A percentile compares a stretch with the other conserved stretches of the same genome.
phyloP scores from a whole-genome alignment of 345 rosid species.

The Camelina neglecta region DNA sequence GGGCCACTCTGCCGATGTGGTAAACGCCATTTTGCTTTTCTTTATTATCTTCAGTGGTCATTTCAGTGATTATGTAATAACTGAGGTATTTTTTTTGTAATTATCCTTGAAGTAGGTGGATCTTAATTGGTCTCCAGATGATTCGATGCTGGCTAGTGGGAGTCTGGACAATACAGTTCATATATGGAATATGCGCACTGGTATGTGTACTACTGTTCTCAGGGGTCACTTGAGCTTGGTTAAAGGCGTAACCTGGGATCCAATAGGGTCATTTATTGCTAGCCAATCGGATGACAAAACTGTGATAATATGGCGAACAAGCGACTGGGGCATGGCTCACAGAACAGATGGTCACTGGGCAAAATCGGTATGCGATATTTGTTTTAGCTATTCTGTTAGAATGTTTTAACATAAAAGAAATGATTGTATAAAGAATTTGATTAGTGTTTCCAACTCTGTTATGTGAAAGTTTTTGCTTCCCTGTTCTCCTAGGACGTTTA shows the following conservation, averaged over 20 bases:
- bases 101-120: conserved; percentile 97
- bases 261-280: conserved; percentile 94
- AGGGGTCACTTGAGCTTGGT: conserved; percentile 97
- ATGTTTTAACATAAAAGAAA: not conserved
- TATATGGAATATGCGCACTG: conserved; percentile 93
- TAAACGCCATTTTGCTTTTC: conserved; percentile 43
- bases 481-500: not conserved
- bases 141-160: conserved; percentile 91
- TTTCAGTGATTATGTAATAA: conserved; percentile 46
- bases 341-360: conserved; percentile 97
- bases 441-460: not conserved
- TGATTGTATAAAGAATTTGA: not conserved
- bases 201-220: conserved; percentile 95
- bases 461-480: not conserved
- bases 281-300: conserved; percentile 99
- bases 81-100: conserved; percentile 47
- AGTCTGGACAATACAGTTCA: conserved; percentile 97
- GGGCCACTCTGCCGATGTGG: conserved; percentile 99
- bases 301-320: conserved; percentile 98
- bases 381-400: conserved; percentile 26
- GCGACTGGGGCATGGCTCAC: conserved; percentile 98
- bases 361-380: conserved; percentile 73
- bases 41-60: not conserved
- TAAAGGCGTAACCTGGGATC: conserved; percentile 99
- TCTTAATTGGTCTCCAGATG: conserved; percentile 99